Percentiles rank a stretch among this genome's conserved stretches.
Conservation (phyloP, 116 monocot genomes). For the Dioscorea cayenensis region DNA sequence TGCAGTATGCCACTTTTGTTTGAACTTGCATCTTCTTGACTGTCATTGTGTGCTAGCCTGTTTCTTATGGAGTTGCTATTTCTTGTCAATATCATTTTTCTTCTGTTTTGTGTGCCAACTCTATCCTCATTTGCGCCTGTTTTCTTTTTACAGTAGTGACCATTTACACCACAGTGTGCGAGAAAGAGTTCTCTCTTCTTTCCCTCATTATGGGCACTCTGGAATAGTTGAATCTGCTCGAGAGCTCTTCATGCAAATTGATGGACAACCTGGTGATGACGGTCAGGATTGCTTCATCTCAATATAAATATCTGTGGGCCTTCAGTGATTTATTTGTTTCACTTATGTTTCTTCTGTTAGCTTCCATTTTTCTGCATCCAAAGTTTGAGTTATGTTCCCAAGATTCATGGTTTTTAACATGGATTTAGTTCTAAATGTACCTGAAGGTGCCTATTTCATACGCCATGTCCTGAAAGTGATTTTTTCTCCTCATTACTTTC, state of each 20-base stretch:
- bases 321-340: no score
- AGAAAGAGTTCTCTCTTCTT: slow-evolving; percentile 59
- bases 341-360: no score
- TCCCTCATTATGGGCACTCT: slow-evolving; percentile 95
- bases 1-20: no score
- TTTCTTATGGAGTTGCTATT: not conserved
- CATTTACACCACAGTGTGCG: slow-evolving; percentile 33
- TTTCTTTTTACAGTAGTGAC: slow-evolving; percentile 49
- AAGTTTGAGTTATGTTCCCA: no score
- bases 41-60: no score
- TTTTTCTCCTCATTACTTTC: no score
- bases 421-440: no score
- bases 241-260: slow-evolving; percentile 88
- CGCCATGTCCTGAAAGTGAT: no score
- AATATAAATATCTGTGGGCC: not conserved
- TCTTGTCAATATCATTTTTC: not conserved
- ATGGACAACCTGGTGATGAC: slow-evolving; percentile 36
- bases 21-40: no score
- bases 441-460: no score
- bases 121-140: not conserved
- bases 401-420: no score
- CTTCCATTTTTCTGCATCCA: no score
- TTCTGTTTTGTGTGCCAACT: not conserved
- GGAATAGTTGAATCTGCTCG: slow-evolving; percentile 92
- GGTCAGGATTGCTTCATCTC: slow-evolving; percentile 14